These are phyloP conservation scores for Aspergillus wentii DNA, from an alignment of 495 filamentous ascomycete genomes.

Conservation along the genomic window DNA sequence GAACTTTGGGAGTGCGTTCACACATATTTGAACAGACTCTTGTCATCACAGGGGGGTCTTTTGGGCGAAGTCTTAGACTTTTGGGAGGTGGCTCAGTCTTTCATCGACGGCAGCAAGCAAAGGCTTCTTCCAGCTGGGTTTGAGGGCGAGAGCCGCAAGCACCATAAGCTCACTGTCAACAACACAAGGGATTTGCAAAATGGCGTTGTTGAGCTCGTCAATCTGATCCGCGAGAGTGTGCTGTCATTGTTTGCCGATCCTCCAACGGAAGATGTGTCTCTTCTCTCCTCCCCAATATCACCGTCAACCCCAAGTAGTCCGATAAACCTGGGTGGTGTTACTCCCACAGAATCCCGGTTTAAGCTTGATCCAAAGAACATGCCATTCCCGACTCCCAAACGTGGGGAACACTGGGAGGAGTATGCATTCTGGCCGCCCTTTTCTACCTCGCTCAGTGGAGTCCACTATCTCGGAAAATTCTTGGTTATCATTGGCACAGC, in stretches of 20 bases:
- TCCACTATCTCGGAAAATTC: constrained; percentile 79
- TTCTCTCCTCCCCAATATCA: constrained; percentile 74
- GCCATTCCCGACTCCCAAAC: constrained; percentile 69
- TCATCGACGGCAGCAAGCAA: constrained; percentile 83
- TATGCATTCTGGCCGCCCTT: constrained; percentile 96
- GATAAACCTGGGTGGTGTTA: constrained; percentile 35
- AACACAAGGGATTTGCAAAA: constrained; percentile 69
- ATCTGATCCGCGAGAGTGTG: constrained; percentile 73
- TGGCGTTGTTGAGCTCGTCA: constrained; percentile 73
- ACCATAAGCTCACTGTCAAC: constrained; percentile 74
- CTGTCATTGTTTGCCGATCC: constrained; percentile 81
- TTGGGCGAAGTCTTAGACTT: constrained; percentile 88
- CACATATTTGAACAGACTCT: constrained; percentile 58
- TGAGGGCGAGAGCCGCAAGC: constrained; percentile 75
- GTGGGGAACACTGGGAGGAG: constrained; percentile 83
- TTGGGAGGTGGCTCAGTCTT: constrained; percentile 87
- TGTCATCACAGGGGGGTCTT: constrained; percentile 70
- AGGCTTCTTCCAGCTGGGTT: constrained; percentile 75
- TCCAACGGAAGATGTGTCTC: constrained; percentile 83
- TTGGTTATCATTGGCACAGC: constrained; percentile 76
- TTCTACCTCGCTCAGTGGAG: constrained; percentile 82
- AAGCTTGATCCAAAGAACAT: constrained; percentile 71
- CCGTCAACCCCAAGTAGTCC: constrained; percentile 69
- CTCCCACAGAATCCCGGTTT: constrained; percentile 63
- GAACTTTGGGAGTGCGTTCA: constrained; percentile 87